These are phyloP conservation scores for Dictyophora rubrovolvata DNA, from an alignment of 768 basidiomycete genomes.

Conservation along the genomic window DNA sequence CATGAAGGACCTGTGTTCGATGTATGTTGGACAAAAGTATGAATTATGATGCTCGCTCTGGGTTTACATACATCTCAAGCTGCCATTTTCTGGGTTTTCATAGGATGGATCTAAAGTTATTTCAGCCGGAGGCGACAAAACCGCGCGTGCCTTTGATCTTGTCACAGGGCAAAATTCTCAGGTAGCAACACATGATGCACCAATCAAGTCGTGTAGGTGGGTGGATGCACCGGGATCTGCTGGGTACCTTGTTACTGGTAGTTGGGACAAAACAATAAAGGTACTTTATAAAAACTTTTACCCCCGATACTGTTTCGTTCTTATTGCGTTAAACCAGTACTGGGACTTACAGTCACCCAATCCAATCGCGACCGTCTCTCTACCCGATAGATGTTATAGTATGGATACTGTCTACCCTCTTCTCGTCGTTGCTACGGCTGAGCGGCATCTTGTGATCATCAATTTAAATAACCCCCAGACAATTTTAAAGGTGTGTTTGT, in stretches of 20 bases:
- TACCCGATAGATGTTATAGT: constrained; percentile 88
- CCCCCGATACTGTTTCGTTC: not conserved
- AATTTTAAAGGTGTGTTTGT: constrained; percentile 54
- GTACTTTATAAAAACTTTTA: constrained; percentile 27
- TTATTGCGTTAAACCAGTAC: constrained; percentile 41
- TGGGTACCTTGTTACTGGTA: constrained; percentile 81
- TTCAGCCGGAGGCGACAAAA: constrained; percentile 92
- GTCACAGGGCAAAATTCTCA: constrained; percentile 71
- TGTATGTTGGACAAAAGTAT: constrained; percentile 85
- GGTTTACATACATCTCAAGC: not conserved
- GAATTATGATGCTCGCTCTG: constrained; percentile 16
- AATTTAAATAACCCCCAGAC: constrained; percentile 76
- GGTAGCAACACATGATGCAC: constrained; percentile 86
- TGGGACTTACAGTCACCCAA: constrained; percentile 80
- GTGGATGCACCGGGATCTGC: constrained; percentile 57
- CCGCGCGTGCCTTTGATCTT: constrained; percentile 88
- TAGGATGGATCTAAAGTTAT: constrained; percentile 87
- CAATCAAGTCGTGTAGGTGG: constrained; percentile 75
- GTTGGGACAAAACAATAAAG: constrained; percentile 97
- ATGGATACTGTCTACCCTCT: constrained; percentile 75
- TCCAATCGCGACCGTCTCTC: constrained; percentile 66
- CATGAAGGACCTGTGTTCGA: constrained; percentile 87
- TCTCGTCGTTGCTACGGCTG: constrained; percentile 89
- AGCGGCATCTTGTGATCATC: constrained; percentile 83
- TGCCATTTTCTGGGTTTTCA: not conserved